Conservation (phyloP, 2,329 filamentous ascomycete genomes). For the Fusarium siculi region DNA sequence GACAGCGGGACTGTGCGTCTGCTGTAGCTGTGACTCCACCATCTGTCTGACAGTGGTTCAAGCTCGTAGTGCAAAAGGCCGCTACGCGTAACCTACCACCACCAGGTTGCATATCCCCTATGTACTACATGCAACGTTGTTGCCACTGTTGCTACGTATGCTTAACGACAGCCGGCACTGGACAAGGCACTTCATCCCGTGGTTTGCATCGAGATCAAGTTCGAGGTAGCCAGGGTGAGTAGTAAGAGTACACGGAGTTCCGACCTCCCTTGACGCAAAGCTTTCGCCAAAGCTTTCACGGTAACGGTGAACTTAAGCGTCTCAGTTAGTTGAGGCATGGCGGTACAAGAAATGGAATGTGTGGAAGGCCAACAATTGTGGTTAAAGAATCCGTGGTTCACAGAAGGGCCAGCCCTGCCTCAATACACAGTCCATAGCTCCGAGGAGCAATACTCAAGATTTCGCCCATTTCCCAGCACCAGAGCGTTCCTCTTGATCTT, state of each 20-base stretch:
- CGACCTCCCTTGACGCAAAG: background rate
- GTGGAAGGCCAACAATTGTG: background rate
- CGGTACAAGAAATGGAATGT: background rate
- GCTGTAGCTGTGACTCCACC: background rate
- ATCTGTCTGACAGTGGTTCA: background rate
- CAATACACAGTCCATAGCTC: too few relatives aligned
- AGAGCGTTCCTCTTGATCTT: background rate
- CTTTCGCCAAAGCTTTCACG: background rate
- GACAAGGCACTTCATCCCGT: background rate
- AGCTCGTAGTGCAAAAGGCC: background rate
- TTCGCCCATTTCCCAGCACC: background rate
- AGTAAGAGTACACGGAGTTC: background rate
- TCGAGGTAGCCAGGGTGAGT: background rate
- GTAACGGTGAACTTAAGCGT: rapidly evolving
- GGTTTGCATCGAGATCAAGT: background rate
- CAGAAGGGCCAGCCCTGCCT: background rate
- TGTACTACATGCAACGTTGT: background rate
- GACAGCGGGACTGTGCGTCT: background rate
- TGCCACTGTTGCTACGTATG: background rate
- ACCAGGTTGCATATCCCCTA: background rate
- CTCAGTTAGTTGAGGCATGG: background rate
- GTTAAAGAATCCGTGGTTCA: background rate
- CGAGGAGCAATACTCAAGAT: background rate
- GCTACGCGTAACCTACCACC: background rate
- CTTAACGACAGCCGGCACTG: too few relatives aligned